These are phyloP conservation scores for Penicilliopsis zonata DNA, from an alignment of 495 filamentous ascomycete species.

Conservation along the genomic window DNA sequence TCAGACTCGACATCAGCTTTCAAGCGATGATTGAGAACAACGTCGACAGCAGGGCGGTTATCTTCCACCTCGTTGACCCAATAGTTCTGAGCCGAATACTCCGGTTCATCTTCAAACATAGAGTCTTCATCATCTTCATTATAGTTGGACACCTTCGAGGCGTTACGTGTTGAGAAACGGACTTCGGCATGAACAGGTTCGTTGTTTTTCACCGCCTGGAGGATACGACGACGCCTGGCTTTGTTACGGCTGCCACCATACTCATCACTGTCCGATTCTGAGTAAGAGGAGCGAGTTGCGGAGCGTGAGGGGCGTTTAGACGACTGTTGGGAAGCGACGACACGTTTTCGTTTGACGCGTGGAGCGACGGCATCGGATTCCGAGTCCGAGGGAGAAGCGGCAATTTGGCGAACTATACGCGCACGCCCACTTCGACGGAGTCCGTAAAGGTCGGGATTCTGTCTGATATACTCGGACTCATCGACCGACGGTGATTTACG, in stretches of 20 bases:
- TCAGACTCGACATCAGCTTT: slow-evolving; percentile 54
- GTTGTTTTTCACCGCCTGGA: slow-evolving; percentile 45
- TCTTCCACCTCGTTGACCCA: slow-evolving; percentile 56
- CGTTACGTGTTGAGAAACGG: slow-evolving; percentile 81
- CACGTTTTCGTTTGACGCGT: slow-evolving; percentile 29
- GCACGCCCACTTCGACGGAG: slow-evolving; percentile 73
- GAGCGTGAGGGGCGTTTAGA: slow-evolving; percentile 34
- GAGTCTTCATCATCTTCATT: slow-evolving; percentile 76
- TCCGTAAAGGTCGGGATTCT: slow-evolving; percentile 94
- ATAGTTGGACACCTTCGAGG: slow-evolving; percentile 75
- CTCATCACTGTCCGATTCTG: slow-evolving; percentile 43
- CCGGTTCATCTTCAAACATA: slow-evolving; percentile 57
- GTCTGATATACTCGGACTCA: slow-evolving; percentile 71
- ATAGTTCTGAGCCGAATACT: slow-evolving; percentile 44
- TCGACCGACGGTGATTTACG: slow-evolving; percentile 60
- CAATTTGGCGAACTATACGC: slow-evolving; percentile 39
- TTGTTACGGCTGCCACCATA: slow-evolving; percentile 69
- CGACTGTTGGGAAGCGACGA: slow-evolving; percentile 23
- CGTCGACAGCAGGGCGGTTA: slow-evolving; percentile 71
- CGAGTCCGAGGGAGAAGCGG: slow-evolving; percentile 65
- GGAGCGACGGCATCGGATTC: slow-evolving; percentile 33
- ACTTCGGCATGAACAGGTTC: slow-evolving; percentile 57
- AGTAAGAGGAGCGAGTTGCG: slow-evolving; percentile 28
- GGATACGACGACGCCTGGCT: slow-evolving; percentile 53
- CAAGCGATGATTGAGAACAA: slow-evolving; percentile 72